These are phyloP conservation scores for Ophiostoma perfectum DNA, from an alignment of 2,329 filamentous ascomycete species.

Conservation along the genomic window DNA sequence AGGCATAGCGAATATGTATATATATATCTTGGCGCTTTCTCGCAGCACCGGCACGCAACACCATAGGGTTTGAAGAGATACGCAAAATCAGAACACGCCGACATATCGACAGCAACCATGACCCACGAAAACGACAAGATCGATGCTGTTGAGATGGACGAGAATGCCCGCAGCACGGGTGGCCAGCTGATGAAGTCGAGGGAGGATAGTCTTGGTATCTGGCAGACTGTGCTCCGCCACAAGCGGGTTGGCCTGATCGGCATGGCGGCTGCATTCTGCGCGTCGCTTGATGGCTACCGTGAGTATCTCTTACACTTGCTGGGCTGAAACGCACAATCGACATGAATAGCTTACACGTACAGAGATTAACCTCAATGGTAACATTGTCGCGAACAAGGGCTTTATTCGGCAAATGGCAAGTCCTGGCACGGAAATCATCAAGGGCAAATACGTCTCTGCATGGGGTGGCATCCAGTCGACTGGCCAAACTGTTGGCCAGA, in stretches of 20 bases:
- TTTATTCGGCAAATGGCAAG: slow-evolving; percentile 24
- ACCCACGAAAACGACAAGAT: not conserved
- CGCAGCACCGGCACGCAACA: not conserved
- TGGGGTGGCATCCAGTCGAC: slow-evolving; percentile 23
- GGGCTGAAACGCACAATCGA: not conserved
- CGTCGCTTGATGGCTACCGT: slow-evolving; percentile 34
- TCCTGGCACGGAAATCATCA: slow-evolving; percentile 18
- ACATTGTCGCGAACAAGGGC: slow-evolving; percentile 25
- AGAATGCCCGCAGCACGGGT: not conserved
- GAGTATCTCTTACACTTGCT: slow-evolving; percentile 6
- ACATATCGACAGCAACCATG: not conserved
- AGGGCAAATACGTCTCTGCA: slow-evolving; percentile 23
- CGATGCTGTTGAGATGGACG: not conserved
- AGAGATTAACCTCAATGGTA: slow-evolving; percentile 23
- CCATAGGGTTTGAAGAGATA: too few relatives aligned
- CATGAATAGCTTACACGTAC: not conserved
- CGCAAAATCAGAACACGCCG: too few relatives aligned
- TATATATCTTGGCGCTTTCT: not conserved
- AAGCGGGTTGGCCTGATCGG: slow-evolving; percentile 35
- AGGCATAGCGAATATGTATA: too few relatives aligned
- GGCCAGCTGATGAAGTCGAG: slow-evolving; percentile 26
- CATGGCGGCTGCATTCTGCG: slow-evolving; percentile 40
- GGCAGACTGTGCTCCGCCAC: slow-evolving; percentile 35
- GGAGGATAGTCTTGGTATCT: slow-evolving; percentile 37
- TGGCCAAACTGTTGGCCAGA: slow-evolving; percentile 19